Evolutionary conservation across 257 asterid species (phyloP), one percentile per base, ranked within the genome.

Genomic region (Fraxinus americana): DNA sequence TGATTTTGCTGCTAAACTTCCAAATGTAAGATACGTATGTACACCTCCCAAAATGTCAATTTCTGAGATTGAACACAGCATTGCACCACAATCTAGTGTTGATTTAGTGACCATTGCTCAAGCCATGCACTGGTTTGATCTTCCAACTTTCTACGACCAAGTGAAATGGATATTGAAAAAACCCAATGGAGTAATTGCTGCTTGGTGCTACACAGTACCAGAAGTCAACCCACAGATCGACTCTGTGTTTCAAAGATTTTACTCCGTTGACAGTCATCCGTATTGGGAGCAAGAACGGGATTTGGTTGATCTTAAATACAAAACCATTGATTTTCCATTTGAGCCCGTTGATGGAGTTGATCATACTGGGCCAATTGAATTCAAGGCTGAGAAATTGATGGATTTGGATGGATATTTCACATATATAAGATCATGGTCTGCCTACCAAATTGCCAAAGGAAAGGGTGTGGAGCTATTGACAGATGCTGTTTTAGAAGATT

Each of bases 71-170:
- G 82, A 85, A 70, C 57, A 77, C 63, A 76, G 65, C 29, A 66
- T 91, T 6, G 97, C 90, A 34, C 38, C 86, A 2, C 65, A 85
- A 19, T 80, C 89, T 2, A 87, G 89, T 23, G 80, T 87, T 13
- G 98, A 91, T 74, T 36, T 92, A 41, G 89, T 91, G 14, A 81
- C 87, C 76, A 65, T 85, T 54, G 98, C 96, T 45, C 89, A 84
- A 75, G 98, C 98, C 29, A 77, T 92, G 87, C 98, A 92, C 74
- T 92, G 96, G 96, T 87, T 92, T 50, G 91, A 92, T 80, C 95
- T 91, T 57, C 90, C 92, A 3, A 72, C 84, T 27, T 92, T 92
- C 85, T 92, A 88, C 83, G 75, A 87, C 12, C 90, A 86, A 52
- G 98, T 82, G 29, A 89, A 75, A 48, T 83, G 86, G 84, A 69